Conservation (phyloP, 2,329 filamentous ascomycete genomes). For the Fusarium sp. region DNA sequence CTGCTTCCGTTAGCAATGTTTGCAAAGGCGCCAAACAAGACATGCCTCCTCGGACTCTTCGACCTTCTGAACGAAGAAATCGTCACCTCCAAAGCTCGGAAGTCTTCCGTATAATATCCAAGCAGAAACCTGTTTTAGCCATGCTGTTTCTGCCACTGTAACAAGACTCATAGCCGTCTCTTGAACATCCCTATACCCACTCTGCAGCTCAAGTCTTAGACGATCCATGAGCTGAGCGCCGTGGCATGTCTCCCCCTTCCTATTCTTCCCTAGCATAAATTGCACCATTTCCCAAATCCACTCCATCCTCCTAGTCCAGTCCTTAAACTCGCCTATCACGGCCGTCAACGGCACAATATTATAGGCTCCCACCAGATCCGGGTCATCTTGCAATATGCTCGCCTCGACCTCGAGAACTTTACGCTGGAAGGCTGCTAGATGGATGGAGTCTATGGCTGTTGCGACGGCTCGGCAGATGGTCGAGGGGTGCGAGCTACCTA, state of each 20-base stretch:
- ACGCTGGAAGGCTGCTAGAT: slow-evolving; percentile 82
- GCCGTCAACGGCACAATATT: slow-evolving; percentile 91
- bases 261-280: slow-evolving; percentile 67
- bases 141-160: slow-evolving; percentile 84
- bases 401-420: slow-evolving; percentile 88
- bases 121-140: slow-evolving; percentile 88
- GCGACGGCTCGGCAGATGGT: slow-evolving; percentile 89
- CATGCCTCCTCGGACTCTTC: slow-evolving; percentile 54
- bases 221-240: slow-evolving; percentile 81
- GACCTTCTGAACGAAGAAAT: slow-evolving; percentile 81
- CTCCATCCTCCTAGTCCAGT: slow-evolving; percentile 83
- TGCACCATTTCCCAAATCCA: slow-evolving; percentile 82
- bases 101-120: slow-evolving; percentile 92
- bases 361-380: slow-evolving; percentile 86
- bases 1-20: slow-evolving; percentile 41
- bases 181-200: slow-evolving; percentile 88
- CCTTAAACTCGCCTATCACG: slow-evolving; percentile 84
- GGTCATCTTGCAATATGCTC: slow-evolving; percentile 78
- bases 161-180: slow-evolving; percentile 77
- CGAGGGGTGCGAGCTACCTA: slow-evolving; percentile 77
- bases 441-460: slow-evolving; percentile 76
- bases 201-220: slow-evolving; percentile 79
- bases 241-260: slow-evolving; percentile 58
- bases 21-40: background rate
- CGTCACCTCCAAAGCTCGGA: slow-evolving; percentile 78